Base-by-base conservation (phyloP, 1,139 yeast species). In the Meyerozyma sp. region DNA sequence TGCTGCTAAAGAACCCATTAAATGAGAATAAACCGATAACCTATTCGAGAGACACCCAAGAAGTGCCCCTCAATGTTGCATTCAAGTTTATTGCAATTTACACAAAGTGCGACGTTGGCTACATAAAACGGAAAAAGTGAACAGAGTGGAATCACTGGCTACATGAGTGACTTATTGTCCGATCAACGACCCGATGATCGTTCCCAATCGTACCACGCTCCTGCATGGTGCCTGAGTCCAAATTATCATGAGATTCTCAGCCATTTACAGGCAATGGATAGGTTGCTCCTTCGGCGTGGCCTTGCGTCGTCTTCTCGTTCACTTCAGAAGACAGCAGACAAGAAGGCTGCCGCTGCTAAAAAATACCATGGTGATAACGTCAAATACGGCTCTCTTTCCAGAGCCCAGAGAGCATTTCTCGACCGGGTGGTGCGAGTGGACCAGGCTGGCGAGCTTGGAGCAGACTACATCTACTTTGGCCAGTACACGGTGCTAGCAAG, bases 391-490 rank as follows among this genome's bases (percentile, higher is more conserved):
- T 60, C 73, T 5, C 58, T 81, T 42, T 73, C 81, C 3, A 65
- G 65, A 39, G 86, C 87, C 0, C 91, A 84, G 56, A 70, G 70
- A 49, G 90, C 90, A 1, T 87, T 75, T 50, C 71, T 90, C 26
- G 89, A 87, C 46, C 67, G 93, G 46, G 82, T 84, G 1, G 79
- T 93, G 23, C 73, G 98, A 43, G 98, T 93, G 8, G 98, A 93
- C 58, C 98, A 93, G 63, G 97, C 98, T 1, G 99, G 99, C 34
- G 99, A 93, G 61, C 75, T 93, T n/a, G 99, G 98, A 2, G 99
- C 99, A 2, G 83, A 94, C 62, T 83, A 84, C 55, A 93, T 93
- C 45, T 93, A 93, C 63, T 81, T 84, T 49, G 99, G 98, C 11
- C 99, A 93, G 62, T 87, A 84, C 55, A 70, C 79, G 42, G 90